Conservation (phyloP, 164 flowering plant species). For the Sextonia rubra region DNA sequence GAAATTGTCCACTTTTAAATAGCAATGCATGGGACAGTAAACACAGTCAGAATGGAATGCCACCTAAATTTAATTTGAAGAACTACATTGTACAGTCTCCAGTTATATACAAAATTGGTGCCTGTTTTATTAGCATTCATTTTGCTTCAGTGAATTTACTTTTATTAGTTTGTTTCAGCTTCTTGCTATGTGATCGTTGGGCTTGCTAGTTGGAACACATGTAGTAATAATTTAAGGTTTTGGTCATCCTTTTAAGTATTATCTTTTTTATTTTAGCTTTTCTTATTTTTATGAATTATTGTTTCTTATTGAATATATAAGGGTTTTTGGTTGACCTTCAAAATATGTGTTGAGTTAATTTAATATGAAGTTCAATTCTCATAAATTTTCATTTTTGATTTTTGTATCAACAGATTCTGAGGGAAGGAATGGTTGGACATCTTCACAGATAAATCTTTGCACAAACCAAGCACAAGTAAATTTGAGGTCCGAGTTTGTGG, state of each 20-base stretch:
- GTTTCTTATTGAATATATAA: not conserved
- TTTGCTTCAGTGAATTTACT: not conserved
- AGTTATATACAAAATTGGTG: constrained; percentile 34
- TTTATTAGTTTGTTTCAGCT: not conserved
- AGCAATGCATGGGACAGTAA: constrained; percentile 51
- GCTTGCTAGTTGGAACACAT: not conserved
- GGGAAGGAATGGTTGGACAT: constrained; percentile 28
- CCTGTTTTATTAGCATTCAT: not conserved
- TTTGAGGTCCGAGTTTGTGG: constrained; percentile 33
- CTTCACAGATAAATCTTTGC: constrained; percentile 29
- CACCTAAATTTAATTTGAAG: constrained; percentile 37
- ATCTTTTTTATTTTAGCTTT: not conserved
- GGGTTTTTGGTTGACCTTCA: not conserved
- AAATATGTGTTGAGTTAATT: not conserved
- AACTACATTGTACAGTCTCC: constrained; percentile 37
- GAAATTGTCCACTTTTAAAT: constrained; percentile 43
- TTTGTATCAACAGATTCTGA: constrained; percentile 34
- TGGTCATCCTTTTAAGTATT: not conserved
- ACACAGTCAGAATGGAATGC: constrained; percentile 39
- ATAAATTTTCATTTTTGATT: not conserved
- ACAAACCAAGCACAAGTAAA: constrained; percentile 28
- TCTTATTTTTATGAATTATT: not conserved
- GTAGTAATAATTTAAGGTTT: not conserved
- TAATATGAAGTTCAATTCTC: not conserved
- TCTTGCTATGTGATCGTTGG: not conserved